Evolutionary conservation across 2,329 filamentous ascomycete genomes (phyloP), one percentile per base, ranked within the genome.

Genomic region (Arthrobotrys musiformis): DNA sequence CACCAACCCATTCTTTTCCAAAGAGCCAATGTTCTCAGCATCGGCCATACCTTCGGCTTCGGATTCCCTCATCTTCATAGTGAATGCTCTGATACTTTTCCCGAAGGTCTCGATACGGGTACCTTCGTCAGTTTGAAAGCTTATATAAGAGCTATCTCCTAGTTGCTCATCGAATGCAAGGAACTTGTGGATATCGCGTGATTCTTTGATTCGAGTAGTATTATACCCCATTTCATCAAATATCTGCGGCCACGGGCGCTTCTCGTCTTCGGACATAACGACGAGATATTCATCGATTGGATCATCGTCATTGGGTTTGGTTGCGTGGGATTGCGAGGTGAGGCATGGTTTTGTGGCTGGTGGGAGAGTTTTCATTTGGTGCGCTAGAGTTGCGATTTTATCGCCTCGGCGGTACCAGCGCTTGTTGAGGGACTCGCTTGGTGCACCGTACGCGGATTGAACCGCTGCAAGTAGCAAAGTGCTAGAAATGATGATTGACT

Each of bases 181-280:
- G 13, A 52, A 61, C 0, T 22, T 24, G 35, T 62, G 58, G 8
- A 17, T 33, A 22, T 63, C 46, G 9, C 35, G 64, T 8, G 46
- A 2, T 9, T 35, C 46, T 77, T 85, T 82, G 7, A 86, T 83
- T 11, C 82, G 67, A 2, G 81, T 81, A 26, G 26, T 62, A 9
- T 78, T 78, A 11, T 78, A 69, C 2, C 67, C 74, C 80, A 81
- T 81, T 22, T 80, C 80, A 9, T 44, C 42, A 7, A 81, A 66
- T n/a, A 81, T 68, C 4, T 79, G 50, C 3, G 79, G 67, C 42
- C 80, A 79, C 2, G 69, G 60, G 6, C 79, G 79, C 1, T 69
- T 76, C 56, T 81, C 80, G 2, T 78, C 54, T 11, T 80, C 73
- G 42, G 79, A 63, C 46, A 81, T 48, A 22, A 81, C 63, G n/a